Evolutionary conservation across 139 green algal genomes (phyloP), one percentile per base, ranked within the genome.

Genomic region (Asterochloris erici): DNA sequence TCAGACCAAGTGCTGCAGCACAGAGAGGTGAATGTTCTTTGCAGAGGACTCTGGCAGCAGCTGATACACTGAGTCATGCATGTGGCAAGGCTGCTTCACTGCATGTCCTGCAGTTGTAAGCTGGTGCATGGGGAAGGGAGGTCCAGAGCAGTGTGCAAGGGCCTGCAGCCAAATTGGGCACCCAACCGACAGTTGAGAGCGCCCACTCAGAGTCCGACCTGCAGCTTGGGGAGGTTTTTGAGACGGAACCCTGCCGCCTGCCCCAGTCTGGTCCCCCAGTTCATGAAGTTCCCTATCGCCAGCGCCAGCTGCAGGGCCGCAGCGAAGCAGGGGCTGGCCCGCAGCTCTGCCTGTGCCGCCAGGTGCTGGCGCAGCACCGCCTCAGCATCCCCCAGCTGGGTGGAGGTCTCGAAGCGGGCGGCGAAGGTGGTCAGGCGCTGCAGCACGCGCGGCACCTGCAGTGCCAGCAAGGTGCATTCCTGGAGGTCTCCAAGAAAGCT

Each of bases 231-330:
- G 38, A 90, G 73, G 64, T 76, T 83, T 13, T 71, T 73, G 12
- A 91, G 74, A 19, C 86, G 81, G 71, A 91, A 91, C 10, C 88
- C 88, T 14, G 83, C 38, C 0, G 84, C 88, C 17, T 61, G 66
- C 10, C 88, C 88, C 63, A 89, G 86, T 28, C 85, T 79, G 14
- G 77, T 81, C 54, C 88, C 88, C 60, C 71, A 79, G 84, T 91
- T 91, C 15, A 90, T 28, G 28, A 87, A 88, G 79, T 91, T 91
- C 63, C 88, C 88, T 4, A 88, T 75, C 12, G 83, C 82, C 38
- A 91, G 84, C 13, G 81, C 81, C 0, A 74, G 68, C 66, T 78
- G 29, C 76, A 91, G 84, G 68, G 82, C 80, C 14, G 66, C 62
- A 9, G 74, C 68, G 60, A 91, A 83, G 24, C 54, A 62, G 6